Evolutionary conservation across 106 monocot species (phyloP).

Genomic region (Acorus gramineus): DNA sequence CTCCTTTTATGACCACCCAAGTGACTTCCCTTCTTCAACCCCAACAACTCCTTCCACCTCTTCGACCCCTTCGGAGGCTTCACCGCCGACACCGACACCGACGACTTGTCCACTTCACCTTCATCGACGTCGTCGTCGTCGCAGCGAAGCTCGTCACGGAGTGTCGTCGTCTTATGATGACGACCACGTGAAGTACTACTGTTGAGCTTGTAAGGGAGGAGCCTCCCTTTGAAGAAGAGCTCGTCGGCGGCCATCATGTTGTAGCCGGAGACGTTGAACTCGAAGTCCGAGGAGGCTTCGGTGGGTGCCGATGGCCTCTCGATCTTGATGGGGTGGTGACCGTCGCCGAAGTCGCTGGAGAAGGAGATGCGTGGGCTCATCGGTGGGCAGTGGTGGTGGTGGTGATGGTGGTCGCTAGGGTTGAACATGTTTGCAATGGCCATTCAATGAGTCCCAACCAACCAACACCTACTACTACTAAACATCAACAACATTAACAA

Average conservation of each 20-base stretch:
- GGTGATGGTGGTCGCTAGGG: background rate
- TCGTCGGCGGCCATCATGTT: conserved; percentile 15
- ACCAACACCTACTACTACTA: too few species aligned
- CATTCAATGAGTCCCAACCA: background rate
- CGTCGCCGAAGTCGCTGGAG: conserved; percentile 12
- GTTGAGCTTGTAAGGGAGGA: conserved; percentile 1
- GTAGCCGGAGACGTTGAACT: conserved; percentile 5
- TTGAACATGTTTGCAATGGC: conserved; percentile 11
- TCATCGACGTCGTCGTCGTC: background rate
- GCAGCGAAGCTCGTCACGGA: conserved; percentile 3
- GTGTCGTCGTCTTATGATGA: background rate
- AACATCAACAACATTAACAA: too few species aligned
- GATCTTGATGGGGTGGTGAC: background rate
- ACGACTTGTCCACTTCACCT: background rate
- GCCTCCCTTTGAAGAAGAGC: conserved; percentile 14
- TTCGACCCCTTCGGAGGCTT: background rate
- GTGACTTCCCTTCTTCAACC: conserved; percentile 2
- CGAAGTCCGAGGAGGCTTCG: conserved; percentile 2
- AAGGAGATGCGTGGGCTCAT: conserved; percentile 17
- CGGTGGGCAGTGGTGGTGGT: background rate
- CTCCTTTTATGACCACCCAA: too few species aligned
- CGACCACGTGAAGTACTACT: background rate
- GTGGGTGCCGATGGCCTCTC: background rate
- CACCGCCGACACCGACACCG: background rate
- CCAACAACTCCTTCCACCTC: conserved; percentile 10